Base-by-base conservation (phyloP, 2,329 filamentous ascomycete genomes). In the Colletotrichum sp. region DNA sequence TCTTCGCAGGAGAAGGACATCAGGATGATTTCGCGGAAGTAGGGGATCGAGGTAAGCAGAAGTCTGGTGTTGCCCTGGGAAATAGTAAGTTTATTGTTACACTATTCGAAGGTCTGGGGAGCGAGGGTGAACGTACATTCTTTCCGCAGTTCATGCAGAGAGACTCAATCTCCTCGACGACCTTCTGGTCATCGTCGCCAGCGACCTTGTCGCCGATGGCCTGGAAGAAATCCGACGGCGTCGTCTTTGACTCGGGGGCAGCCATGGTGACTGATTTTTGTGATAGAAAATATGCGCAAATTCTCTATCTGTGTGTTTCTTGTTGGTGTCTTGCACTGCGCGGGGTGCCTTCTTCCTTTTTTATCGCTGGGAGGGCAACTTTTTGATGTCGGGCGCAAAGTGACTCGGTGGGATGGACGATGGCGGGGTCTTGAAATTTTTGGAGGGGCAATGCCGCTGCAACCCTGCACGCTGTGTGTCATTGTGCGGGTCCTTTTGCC, bases 1-100 rank as follows among this genome's bases (percentile, higher is more conserved):
- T 98, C 92, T 8, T 95, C 93, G 89, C 97, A 99, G 79, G 92
- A 91, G 86, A 99, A 99, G 78, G 96, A 99, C 93, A 98, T 98
- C 85, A 99, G 92, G 81, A 99, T 95, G 78, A 99, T 93, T 85
- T 99, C 96, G 87, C 96, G 95, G 89, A 99, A 99, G 90, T 95
- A 99, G 18, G 97, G 97, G 72, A 99, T 98, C 79, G 93, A 92
- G 18, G 98, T 98, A 71, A 99, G 92, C 59, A 99, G 92, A 26
- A 99, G 91, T 75, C 94, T 92, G 16, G 97, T 99, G 2, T 89
- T 91, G 81, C 97, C 97, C 95, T 98, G 52, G 13, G 64, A 24
- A 6, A 5, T 12, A 49, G 63, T 77, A 16, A 73, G 79, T 81
- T 76, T 80, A 16, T 2, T 18, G 79, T 59, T 60, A 49, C 24